A percentile compares a stretch with the other conserved stretches of the same genome.
Conservation (phyloP, 1,284 basidiomycete genomes). For the Flammula alnicola region DNA sequence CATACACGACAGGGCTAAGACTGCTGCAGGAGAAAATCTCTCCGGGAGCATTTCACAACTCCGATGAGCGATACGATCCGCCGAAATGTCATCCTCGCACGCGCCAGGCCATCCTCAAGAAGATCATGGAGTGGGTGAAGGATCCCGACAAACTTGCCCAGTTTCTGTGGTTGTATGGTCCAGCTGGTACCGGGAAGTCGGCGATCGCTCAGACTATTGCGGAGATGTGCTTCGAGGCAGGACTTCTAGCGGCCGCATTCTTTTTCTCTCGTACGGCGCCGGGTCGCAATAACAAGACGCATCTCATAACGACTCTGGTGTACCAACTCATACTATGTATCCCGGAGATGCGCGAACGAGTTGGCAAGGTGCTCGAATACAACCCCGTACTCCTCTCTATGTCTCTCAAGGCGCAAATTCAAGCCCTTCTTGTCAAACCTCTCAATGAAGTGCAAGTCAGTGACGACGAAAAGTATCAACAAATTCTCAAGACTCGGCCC, state of each 20-base stretch:
- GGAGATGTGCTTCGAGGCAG: conserved; percentile 6
- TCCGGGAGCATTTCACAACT: conserved; percentile 16
- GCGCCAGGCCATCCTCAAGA: conserved; percentile 10
- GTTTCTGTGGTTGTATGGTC: conserved; percentile 20
- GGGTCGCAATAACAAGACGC: conserved; percentile 5
- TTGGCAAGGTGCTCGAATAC: conserved; percentile 12
- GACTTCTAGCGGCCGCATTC: conserved; percentile 14
- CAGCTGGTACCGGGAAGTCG: conserved; percentile 21
- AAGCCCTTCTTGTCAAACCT: conserved; percentile 9
- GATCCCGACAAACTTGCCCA: not conserved
- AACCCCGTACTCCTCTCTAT: conserved; percentile 10
- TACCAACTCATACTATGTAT: conserved; percentile 16
- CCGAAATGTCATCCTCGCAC: conserved; percentile 18
- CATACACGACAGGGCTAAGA: conserved; percentile 3
- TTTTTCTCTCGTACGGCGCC: conserved; percentile 22
- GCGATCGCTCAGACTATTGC: conserved; percentile 22
- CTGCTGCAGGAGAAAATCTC: conserved; percentile 7
- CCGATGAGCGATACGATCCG: conserved; percentile 14
- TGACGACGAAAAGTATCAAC: too few relatives aligned
- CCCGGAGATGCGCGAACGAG: conserved; percentile 13
- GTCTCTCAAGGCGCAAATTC: conserved; percentile 8
- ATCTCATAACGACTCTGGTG: conserved; percentile 18
- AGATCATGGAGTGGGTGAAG: conserved; percentile 12
- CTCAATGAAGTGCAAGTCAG: not conserved
- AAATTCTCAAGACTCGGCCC: conserved; percentile 1